Percentiles rank a stretch among this genome's conserved stretches.
Conservation (phyloP, 257 asterid genomes). For the Solanum appendiculatum region DNA sequence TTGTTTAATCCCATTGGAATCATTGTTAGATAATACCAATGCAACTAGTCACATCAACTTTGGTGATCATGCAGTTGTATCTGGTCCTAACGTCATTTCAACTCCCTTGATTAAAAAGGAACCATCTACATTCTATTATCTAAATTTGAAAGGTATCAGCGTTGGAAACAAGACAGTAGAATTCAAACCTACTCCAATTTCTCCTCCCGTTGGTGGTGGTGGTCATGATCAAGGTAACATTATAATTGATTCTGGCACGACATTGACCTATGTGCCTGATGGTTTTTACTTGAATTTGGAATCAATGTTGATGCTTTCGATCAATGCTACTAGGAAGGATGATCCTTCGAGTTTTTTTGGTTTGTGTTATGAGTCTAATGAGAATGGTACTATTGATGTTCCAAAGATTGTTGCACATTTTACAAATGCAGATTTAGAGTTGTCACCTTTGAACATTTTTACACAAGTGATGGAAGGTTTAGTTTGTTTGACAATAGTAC, state of each 20-base stretch:
- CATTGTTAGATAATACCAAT: not conserved
- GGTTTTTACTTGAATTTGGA: not conserved
- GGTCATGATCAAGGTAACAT: not conserved
- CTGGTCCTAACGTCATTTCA: not conserved
- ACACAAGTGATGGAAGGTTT: not conserved
- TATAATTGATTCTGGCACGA: slow-evolving; percentile 10
- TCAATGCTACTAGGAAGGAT: not conserved
- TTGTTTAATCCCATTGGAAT: not conserved
- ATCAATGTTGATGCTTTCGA: not conserved
- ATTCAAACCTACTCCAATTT: not conserved
- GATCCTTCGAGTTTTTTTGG: not conserved
- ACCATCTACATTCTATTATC: not conserved
- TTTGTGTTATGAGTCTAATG: not conserved
- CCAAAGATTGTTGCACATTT: not conserved
- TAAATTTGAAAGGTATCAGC: not conserved
- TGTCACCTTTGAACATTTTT: not conserved
- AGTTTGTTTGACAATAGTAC: not conserved
- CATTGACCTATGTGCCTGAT: not conserved
- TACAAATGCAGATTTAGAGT: slow-evolving; percentile 2
- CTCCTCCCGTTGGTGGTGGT: not conserved
- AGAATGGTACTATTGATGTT: not conserved
- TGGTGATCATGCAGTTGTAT: slow-evolving; percentile 1
- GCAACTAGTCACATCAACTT: not conserved
- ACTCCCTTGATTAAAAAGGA: not conserved
- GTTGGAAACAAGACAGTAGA: not conserved